phyloP scores from a whole-genome alignment of 345 rosid genomes.

The Brassica rapa region DNA sequence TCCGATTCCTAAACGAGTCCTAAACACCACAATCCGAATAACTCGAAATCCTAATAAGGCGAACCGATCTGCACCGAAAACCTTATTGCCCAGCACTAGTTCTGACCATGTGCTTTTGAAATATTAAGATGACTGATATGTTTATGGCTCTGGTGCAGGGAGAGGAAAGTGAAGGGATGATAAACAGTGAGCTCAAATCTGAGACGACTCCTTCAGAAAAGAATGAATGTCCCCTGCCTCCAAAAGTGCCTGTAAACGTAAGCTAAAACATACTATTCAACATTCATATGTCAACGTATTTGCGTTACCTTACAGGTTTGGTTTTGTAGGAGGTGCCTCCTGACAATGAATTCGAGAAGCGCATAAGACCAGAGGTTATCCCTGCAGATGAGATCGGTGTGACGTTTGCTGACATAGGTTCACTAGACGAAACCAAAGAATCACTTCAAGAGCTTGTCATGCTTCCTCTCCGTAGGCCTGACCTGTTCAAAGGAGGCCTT shows the following conservation, averaged over 20 bases:
- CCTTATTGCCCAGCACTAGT: no score
- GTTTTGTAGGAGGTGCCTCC: slow-evolving; percentile 67
- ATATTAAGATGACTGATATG: background rate
- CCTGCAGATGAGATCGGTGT: slow-evolving; percentile 97
- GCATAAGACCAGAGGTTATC: slow-evolving; percentile 97
- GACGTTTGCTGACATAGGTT: slow-evolving; percentile 94
- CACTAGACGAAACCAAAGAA: slow-evolving; percentile 87
- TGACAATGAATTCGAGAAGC: slow-evolving; percentile 95
- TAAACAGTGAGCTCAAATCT: background rate
- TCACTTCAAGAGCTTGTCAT: slow-evolving; percentile 97
- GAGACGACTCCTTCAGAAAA: slow-evolving; percentile 38
- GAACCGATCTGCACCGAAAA: no score
- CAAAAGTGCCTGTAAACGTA: slow-evolving; percentile 64
- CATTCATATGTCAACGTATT: background rate
- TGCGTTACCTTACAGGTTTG: background rate
- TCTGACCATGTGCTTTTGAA: slow-evolving; percentile 17
- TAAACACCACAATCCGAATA: no score
- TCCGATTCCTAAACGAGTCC: no score
- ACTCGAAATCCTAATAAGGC: no score
- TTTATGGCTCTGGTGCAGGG: slow-evolving; percentile 42
- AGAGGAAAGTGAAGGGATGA: slow-evolving; percentile 39
- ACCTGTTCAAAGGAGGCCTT: slow-evolving; percentile 96
- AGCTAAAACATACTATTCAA: background rate
- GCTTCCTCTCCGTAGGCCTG: slow-evolving; percentile 98
- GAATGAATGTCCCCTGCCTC: slow-evolving; percentile 63